Conservation (phyloP, 208 protist genomes). For the Trypanosoma congolense region DNA sequence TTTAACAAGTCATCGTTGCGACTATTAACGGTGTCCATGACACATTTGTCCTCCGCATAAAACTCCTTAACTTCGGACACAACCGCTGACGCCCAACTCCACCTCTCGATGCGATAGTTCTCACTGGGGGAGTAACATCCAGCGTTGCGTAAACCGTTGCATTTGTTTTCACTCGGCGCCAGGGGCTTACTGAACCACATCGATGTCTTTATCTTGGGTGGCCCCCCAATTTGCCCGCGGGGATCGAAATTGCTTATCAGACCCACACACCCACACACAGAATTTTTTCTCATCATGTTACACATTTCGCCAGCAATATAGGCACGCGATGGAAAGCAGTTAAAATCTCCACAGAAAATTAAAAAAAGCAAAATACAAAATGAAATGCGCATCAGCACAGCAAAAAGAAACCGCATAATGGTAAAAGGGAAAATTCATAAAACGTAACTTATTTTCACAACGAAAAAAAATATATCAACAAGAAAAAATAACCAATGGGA, state of each 20-base stretch:
- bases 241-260: not conserved
- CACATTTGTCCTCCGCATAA: not conserved
- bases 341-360: not conserved
- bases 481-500: not conserved
- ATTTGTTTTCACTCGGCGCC: not conserved
- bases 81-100: not conserved
- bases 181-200: not conserved
- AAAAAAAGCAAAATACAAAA: not conserved
- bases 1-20: not conserved
- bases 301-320: slow-evolving; percentile 15
- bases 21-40: not conserved
- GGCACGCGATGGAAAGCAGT: not conserved
- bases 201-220: not conserved
- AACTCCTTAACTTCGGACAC: not conserved
- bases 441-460: not conserved
- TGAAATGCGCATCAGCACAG: not conserved
- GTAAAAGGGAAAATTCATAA: no score
- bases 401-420: not conserved
- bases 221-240: not conserved
- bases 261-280: not conserved
- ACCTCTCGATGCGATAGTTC: not conserved
- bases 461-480: not conserved
- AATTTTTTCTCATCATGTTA: not conserved
- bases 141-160: not conserved
- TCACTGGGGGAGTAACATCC: not conserved